Evolutionary conservation across 2,329 filamentous ascomycete genomes (phyloP), one percentile per base, ranked within the genome.

Genomic region (Moelleriella libera): DNA sequence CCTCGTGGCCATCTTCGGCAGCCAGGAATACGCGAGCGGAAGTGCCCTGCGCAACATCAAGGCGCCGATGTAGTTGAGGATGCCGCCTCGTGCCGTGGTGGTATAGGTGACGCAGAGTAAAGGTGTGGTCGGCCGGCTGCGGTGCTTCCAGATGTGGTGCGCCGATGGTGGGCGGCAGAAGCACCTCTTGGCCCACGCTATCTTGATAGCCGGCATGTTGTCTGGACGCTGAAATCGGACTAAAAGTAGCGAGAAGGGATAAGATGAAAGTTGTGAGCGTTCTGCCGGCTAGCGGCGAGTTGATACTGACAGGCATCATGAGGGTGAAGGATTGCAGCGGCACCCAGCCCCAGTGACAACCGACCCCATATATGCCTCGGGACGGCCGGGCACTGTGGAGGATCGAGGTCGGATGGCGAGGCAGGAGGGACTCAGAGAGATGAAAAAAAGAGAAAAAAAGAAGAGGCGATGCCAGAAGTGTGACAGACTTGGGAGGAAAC

Each of bases 41-140:
- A 34, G 72, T 66, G 12, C 81, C 74, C 21, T 75, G 67, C 41
- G 61, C 51, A 32, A 96, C 70, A 62, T 97, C 88, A 51, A 83
- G 72, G 55, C 79, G 82, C 49, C 83, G 76, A 63, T 96, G 87
- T 12, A 96, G 76, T 5, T 74, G 66, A 3, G 89, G 89, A 55
- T 94, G 78, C 55, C 76, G 69, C 63, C 90, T 77, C 41, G 87
- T 85, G 49, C 90, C 90, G 67, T 95, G 89, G 62, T 96, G 89
- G 66, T 87, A 92, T 58, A 97, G 82, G 65, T 98, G 90, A 57
- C 88, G 82, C 48, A 98, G 76, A 6, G 75, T 80, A 68, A 83
- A 82, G 37, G 68, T 66, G 55, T 82, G 78, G 7, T 80, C 71
- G 21, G 70, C 69, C 9, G 76, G 68, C 9, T 58, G 60, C 28